Evolutionary conservation across 108 stramenopile genomes (phyloP), one percentile per base, ranked within the genome.

Genomic region (Mayamaea pseudoterrestris): DNA sequence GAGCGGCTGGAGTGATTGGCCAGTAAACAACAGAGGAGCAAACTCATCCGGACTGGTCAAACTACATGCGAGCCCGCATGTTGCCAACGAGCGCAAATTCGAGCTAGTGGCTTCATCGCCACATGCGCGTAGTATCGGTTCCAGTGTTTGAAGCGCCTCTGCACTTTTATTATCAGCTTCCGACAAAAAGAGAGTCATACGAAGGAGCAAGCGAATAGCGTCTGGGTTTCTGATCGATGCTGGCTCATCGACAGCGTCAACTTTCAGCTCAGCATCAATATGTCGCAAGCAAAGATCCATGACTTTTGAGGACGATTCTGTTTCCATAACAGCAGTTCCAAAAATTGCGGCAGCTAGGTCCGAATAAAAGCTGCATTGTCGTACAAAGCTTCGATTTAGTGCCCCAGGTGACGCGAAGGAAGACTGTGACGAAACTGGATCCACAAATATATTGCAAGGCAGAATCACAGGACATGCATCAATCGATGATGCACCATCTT

Each of bases 1-100:
- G 25, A 72, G 56, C 7, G 86, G 61, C 50, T 87, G 75, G 13
- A 91, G 58, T 13, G 61, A 78, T 54, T 91, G 80, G 0, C 66
- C 57, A 17, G 63, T 59, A 31, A 83, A 80, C 8, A 91, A 51
- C 50, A 83, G 63, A 18, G 60, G 63, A 24, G 75, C 79, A 55
- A 91, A 86, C 51, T 86, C 82, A 40, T 61, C 64, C 7, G 62
- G 74, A 37, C 65, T 76, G 0, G 81, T 81, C 27, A 89, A 56
- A 53, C 76, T 83, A 58, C 69, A 76, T 42, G 68, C 68, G 37
- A 89, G 46, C 7, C 82, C 86, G 63, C 79, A 73, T 20, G 79
- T 74, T 26, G 86, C 79, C 40, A 89, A 61, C 39, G 78, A 77
- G 11, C 76, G 44, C 0, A 89, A 65, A 21, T 76, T 83, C 24